Conservation (phyloP, 1,139 yeast species). For the Pichia sp. region DNA sequence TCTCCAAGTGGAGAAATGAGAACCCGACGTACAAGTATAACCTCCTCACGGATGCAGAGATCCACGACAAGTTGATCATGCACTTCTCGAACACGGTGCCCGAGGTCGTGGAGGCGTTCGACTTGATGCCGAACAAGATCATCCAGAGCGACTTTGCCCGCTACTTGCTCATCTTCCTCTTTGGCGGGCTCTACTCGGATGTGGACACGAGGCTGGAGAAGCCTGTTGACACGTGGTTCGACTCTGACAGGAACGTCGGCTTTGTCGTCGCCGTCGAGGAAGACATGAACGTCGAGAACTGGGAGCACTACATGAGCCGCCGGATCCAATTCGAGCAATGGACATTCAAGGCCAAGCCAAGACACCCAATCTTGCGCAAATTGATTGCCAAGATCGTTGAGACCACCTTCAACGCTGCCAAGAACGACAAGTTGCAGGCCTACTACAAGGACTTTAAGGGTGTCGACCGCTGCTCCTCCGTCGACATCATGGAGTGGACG, state of each 20-base stretch:
- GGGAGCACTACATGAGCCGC: conserved; percentile 37
- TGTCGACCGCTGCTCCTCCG: conserved; percentile 30
- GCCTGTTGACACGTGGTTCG: conserved; percentile 34
- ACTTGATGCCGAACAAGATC: conserved; percentile 50
- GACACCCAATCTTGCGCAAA: conserved; percentile 55
- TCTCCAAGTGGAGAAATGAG: conserved; percentile 47
- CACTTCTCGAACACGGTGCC: conserved; percentile 38
- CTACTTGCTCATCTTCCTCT: conserved; percentile 46
- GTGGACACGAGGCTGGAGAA: conserved; percentile 43
- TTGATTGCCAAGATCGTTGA: conserved; percentile 50
- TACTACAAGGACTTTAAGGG: conserved; percentile 31
- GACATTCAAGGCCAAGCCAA: conserved; percentile 44
- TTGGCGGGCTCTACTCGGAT: conserved; percentile 57
- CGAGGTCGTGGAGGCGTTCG: conserved; percentile 49
- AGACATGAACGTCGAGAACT: conserved; percentile 33
- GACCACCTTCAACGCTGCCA: conserved; percentile 39
- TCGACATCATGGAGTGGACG: conserved; percentile 53
- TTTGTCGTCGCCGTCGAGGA: conserved; percentile 34
- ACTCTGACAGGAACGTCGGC: conserved; percentile 38
- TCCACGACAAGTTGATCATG: conserved; percentile 26
- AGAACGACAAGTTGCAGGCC: conserved; percentile 33
- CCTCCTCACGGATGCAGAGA: conserved; percentile 54
- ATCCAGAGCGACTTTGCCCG: conserved; percentile 54
- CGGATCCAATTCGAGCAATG: conserved; percentile 44
- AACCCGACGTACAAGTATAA: conserved; percentile 65